Base-by-base conservation (phyloP, 2,329 filamentous ascomycete species). In the Zymoseptoria tritici region DNA sequence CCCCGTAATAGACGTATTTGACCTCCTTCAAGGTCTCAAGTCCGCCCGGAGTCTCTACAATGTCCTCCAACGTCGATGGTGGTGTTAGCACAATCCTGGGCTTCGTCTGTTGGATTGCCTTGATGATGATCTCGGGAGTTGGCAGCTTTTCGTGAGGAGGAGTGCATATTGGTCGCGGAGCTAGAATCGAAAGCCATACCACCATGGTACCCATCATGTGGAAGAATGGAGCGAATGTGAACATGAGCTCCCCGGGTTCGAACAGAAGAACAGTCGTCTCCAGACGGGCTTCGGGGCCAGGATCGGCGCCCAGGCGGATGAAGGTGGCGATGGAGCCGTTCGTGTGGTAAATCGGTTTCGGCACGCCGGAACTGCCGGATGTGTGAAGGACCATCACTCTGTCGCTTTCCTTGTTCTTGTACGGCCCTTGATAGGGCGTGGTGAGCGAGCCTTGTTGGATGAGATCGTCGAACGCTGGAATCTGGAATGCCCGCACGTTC, bases 191-290 rank as follows among this genome's bases (percentile, higher is more conserved):
- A 1, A 52, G 51, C 62, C 60, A 60, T 2, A 61, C 53, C 5
- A 62, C 52, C 8, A 57, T 58, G 8, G 60, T 58, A 5, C 64
- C 64, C 60, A 64, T 64, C 60, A 62, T 64, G 57, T 66, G 64
- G 51, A 66, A 64, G 54, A 62, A 60, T 1, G 64, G 64, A 8
- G 62, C 56, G 46, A 59, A 55, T 2, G 55, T 53, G 36, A 62
- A 60, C 55, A 66, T 59, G 6, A 55, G 53, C 50, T 54, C 50
- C 3, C 60, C 62, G 6, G 52, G 19, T 13, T 52, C 53, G 26
- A 29, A 29, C 26, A 29, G 26, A 29, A 29, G 26, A 9, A 29
- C 26, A 29, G 26, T 29, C 7, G 26, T 29, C 8, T 29, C 26
- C 26, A 29, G 26, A 29, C 26, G 26, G 49, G 61, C 58, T 49